Percentiles rank a stretch among this genome's conserved stretches.
These are phyloP conservation scores for Talaromyces sp. DNA, from an alignment of 2,329 filamentous ascomycete genomes.

Conservation along the genomic window DNA sequence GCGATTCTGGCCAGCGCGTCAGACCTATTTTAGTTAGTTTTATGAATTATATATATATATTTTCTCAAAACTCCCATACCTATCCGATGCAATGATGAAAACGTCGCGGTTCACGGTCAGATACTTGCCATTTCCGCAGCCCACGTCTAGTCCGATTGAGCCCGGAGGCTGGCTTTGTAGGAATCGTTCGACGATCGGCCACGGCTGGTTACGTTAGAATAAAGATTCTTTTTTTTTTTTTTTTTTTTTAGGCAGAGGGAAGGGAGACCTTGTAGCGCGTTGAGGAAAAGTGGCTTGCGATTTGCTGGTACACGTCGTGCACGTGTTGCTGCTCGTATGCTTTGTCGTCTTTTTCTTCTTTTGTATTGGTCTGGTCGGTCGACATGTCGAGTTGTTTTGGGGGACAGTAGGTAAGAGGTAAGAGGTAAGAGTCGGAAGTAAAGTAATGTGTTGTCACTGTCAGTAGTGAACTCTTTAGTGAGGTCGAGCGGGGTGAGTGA, in stretches of 20 bases:
- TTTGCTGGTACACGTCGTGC: slow-evolving; percentile 74
- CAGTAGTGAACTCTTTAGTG: no score
- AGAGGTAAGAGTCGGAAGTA: background rate
- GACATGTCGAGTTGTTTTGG: background rate
- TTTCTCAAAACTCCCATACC: slow-evolving; percentile 45
- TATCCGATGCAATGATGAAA: slow-evolving; percentile 80
- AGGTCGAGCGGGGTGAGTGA: background rate
- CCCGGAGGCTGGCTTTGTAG: slow-evolving; percentile 62
- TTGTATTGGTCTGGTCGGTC: background rate
- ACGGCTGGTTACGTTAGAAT: slow-evolving; percentile 54
- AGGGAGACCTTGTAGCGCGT: slow-evolving; percentile 58
- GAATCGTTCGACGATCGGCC: slow-evolving; percentile 85
- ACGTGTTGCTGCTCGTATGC: slow-evolving; percentile 81
- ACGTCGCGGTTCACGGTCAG: slow-evolving; percentile 71
- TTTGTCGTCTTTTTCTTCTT: slow-evolving; percentile 14
- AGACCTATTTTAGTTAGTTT: slow-evolving; percentile 42
- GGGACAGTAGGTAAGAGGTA: no score
- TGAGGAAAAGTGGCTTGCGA: slow-evolving; percentile 46
- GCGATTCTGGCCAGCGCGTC: slow-evolving; percentile 57
- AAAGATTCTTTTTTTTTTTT: no score
- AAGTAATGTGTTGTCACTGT: background rate
- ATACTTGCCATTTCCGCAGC: slow-evolving; percentile 97
- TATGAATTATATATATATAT: background rate
- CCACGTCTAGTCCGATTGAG: slow-evolving; percentile 80
- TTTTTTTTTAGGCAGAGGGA: background rate